These are phyloP conservation scores for Piedraia hortae DNA, from an alignment of 2,329 filamentous ascomycete genomes.

Conservation along the genomic window DNA sequence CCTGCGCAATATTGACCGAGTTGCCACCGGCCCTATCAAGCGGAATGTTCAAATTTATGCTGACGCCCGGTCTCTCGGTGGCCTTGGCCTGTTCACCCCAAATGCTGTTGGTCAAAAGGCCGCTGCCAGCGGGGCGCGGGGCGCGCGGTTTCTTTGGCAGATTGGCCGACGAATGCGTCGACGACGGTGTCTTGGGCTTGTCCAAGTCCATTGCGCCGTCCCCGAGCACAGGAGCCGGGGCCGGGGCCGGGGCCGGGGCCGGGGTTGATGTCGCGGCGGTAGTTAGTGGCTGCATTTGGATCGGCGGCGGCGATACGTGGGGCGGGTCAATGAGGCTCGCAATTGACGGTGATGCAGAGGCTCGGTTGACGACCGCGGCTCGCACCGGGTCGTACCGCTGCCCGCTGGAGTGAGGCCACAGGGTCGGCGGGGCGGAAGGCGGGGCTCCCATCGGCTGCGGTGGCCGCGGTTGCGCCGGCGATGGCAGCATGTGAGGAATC, in stretches of 20 bases:
- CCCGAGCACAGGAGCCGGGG: constrained; percentile 3
- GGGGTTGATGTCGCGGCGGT: neutral
- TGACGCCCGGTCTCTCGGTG: constrained; percentile 24
- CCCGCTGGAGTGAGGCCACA: constrained; percentile 34
- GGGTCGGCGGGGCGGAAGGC: constrained; percentile 13
- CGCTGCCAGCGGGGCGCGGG: constrained; percentile 34
- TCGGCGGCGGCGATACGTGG: constrained; percentile 2
- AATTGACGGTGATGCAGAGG: constrained; percentile 78
- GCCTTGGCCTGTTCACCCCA: constrained; percentile 26
- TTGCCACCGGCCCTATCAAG: constrained; percentile 63
- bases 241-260: constrained; percentile 1
- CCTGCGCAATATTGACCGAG: constrained; percentile 79
- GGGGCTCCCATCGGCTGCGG: constrained; percentile 1
- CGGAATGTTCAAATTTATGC: constrained; percentile 68
- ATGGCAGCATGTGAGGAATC: constrained; percentile 15
- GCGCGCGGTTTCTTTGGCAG: too few species aligned
- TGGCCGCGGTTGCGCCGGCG: constrained; percentile 5
- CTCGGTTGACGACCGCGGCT: constrained; percentile 32
- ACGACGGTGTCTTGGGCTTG: constrained; percentile 11
- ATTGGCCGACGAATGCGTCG: constrained; percentile 20
- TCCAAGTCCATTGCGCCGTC: constrained; percentile 9
- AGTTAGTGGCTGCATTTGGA: constrained; percentile 1
- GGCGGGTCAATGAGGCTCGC: constrained; percentile 64
- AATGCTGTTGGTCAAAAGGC: constrained; percentile 32
- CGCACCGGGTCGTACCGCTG: constrained; percentile 79